These are phyloP conservation scores for Stachybotrys chartarum DNA, from an alignment of 2,329 filamentous ascomycete species.

Conservation along the genomic window DNA sequence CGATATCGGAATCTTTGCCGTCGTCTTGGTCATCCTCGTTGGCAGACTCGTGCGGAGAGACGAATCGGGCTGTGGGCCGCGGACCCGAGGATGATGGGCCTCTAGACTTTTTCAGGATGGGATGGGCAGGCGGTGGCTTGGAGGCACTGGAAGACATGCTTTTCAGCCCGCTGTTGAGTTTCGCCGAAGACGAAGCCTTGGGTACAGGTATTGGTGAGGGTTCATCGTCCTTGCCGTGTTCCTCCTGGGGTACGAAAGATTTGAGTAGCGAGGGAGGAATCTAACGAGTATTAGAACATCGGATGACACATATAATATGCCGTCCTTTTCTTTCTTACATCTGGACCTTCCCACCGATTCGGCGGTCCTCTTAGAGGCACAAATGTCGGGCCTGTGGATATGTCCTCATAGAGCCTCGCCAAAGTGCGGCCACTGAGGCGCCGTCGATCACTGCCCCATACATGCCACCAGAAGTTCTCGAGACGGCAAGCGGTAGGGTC, in stretches of 20 bases:
- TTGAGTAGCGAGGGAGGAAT: constrained; percentile 19
- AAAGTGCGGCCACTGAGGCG: constrained; percentile 45
- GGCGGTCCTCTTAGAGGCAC: constrained; percentile 47
- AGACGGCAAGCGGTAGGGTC: constrained; percentile 57
- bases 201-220: background rate
- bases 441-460: constrained; percentile 52
- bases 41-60: constrained; percentile 43
- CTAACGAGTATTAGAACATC: constrained; percentile 13
- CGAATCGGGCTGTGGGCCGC: constrained; percentile 54
- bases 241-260: constrained; percentile 11
- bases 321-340: constrained; percentile 26
- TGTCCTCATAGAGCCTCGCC: constrained; percentile 49
- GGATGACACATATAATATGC: constrained; percentile 4
- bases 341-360: constrained; percentile 44
- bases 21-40: constrained; percentile 24
- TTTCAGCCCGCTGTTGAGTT: constrained; percentile 7
- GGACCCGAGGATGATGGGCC: constrained; percentile 45
- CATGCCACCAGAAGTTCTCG: constrained; percentile 62
- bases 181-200: background rate
- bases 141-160: constrained; percentile 31
- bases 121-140: constrained; percentile 42
- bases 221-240: constrained; percentile 6
- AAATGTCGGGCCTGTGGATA: constrained; percentile 50
- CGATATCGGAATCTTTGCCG: constrained; percentile 19
- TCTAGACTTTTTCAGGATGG: constrained; percentile 53